Percentiles rank a stretch among this genome's conserved stretches.
phyloP scores from a whole-genome alignment of 169 alveolate species.

The Plasmodium billcollinsi region DNA sequence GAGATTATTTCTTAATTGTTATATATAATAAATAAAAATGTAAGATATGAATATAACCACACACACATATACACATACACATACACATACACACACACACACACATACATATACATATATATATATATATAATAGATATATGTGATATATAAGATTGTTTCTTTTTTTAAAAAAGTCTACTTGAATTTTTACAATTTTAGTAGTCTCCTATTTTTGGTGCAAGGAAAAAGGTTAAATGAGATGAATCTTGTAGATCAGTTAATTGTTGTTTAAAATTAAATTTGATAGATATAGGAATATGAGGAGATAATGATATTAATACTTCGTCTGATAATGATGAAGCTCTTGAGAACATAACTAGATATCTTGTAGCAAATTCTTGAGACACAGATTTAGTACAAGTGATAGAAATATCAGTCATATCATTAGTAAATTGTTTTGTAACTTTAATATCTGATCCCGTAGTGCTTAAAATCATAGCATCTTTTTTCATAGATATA shows the following conservation, averaged over 20 bases:
- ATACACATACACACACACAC: too few species aligned
- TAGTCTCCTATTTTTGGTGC: constrained; percentile 87
- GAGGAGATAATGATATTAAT: constrained; percentile 88
- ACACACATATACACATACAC: too few species aligned
- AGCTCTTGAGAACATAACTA: constrained; percentile 88
- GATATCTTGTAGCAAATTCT: constrained; percentile 88
- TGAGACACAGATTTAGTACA: constrained; percentile 88
- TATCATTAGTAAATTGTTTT: constrained; percentile 86
- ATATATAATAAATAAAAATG: too few species aligned
- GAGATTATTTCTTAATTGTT: too few species aligned
- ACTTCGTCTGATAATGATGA: constrained; percentile 89
- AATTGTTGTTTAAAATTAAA: constrained; percentile 78
- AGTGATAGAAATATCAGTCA: constrained; percentile 84
- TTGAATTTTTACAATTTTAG: not conserved
- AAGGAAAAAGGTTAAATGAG: constrained; percentile 82
- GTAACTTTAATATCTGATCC: constrained; percentile 89
- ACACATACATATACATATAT: too few species aligned
- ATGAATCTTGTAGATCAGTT: constrained; percentile 38
- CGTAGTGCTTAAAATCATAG: constrained; percentile 86
- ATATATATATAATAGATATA: too few species aligned
- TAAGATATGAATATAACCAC: too few species aligned
- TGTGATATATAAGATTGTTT: too few species aligned
- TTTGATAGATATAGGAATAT: constrained; percentile 87
- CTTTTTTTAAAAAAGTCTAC: too few species aligned
- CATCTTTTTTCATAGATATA: constrained; percentile 87